Percentiles rank a stretch among this genome's conserved stretches.
These are phyloP conservation scores for Trichoderma sp. DNA, from an alignment of 2,329 filamentous ascomycete species.

Conservation along the genomic window DNA sequence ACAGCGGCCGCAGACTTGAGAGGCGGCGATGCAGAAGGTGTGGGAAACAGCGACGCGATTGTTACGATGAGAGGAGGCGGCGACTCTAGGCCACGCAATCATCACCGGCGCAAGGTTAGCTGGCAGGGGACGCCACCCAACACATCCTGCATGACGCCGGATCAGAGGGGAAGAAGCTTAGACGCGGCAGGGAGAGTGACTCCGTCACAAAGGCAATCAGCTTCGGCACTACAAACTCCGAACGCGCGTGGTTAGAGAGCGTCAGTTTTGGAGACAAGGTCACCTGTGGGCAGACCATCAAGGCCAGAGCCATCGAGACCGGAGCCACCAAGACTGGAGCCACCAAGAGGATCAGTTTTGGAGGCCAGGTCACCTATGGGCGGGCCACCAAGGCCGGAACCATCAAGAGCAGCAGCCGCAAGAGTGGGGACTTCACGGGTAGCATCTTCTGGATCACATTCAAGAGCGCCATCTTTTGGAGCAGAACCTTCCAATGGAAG, in stretches of 20 bases:
- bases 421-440: not conserved
- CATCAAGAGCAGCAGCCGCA: not conserved
- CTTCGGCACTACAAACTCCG: not conserved
- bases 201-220: not conserved
- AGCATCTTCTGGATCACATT: not conserved
- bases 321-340: too few species aligned
- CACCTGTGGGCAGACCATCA: not conserved
- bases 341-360: conserved; percentile 14
- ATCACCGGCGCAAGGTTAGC: not conserved
- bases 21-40: not conserved
- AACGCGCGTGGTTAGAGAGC: conserved; percentile 18
- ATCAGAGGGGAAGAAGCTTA: not conserved
- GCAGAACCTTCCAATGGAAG: not conserved
- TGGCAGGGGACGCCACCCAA: not conserved
- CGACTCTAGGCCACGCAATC: not conserved
- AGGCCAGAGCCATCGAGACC: not conserved
- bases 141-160: not conserved
- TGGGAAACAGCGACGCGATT: not conserved
- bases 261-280: not conserved
- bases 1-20: not conserved
- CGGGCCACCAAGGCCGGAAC: not conserved
- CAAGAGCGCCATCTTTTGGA: not conserved
- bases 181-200: not conserved
- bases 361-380: not conserved
- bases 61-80: conserved; percentile 23